Base-by-base conservation (phyloP, 371 early-diverging fungal species). In the Parasitella parasitica region DNA sequence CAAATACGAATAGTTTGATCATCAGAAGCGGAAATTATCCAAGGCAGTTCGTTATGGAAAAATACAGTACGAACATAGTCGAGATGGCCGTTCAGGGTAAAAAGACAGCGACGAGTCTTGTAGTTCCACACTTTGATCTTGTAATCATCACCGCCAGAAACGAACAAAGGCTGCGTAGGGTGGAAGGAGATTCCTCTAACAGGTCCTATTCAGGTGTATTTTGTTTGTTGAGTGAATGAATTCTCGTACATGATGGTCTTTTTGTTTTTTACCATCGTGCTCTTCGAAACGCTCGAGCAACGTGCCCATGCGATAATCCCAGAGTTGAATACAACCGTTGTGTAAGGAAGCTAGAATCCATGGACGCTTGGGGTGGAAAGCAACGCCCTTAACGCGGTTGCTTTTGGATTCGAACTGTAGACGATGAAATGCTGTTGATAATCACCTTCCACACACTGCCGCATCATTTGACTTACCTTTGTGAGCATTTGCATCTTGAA, bases 121-220 rank as follows among this genome's bases (percentile, higher is more conserved):
- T 97, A 95, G 82, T 97, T 97, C 98, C 99, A 99, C n/a, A 99
- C 93, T 74, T 98, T 97, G 72, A 99, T 95, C 72, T 97, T 94
- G 84, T 95, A 95, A 80, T 99, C 99, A 77, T 99, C 99, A 60
- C 99, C 99, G 37, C 96, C 99, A 39, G 96, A 95, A 13, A 96
- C 99, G 81, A 99, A 99, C 11, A 99, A 77, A 34, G 98, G 96
- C 67, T 98, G 97, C 6, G 95, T 91, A 11, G 95, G 96, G 73
- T 99, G 99, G 76, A 99, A 99, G 27, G 94, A 86, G 57, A 99
- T 90, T 20, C 97, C 97, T 56, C 99, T 92, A 20, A 99, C 98
- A 49, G 99, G 99, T 6, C 99, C 98, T 95, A 75, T 5, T 22
- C 24, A 55, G 30, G n/a, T n/a, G n/a, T n/a, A n/a, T n/a, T n/a